Percentiles rank a stretch among this genome's conserved stretches.
These are phyloP conservation scores for Globisporangium canariense DNA, from an alignment of 352 stramenopile genomes.

Conservation along the genomic window DNA sequence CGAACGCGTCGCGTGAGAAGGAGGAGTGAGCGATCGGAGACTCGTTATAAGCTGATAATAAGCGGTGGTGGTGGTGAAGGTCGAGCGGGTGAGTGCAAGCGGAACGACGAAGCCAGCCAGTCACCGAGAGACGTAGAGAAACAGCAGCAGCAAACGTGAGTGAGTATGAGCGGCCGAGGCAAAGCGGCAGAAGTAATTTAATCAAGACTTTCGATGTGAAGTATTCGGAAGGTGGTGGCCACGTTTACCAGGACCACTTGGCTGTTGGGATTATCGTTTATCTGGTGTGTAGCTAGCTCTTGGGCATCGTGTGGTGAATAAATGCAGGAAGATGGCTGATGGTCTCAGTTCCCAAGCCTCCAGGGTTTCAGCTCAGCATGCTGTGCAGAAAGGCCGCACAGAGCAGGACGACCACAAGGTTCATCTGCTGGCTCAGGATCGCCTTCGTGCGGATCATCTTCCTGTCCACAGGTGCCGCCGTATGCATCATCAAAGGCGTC, in stretches of 20 bases:
- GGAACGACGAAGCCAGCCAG: neutral
- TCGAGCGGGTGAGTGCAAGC: neutral
- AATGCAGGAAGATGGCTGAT: neutral
- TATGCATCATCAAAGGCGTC: neutral
- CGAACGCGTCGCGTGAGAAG: neutral
- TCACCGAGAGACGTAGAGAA: neutral
- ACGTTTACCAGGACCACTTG: neutral
- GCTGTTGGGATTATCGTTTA: neutral
- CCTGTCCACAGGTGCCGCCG: neutral
- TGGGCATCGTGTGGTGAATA: neutral
- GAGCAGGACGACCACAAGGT: conserved; percentile 21
- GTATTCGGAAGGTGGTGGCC: conserved; percentile 1
- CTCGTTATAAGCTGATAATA: neutral
- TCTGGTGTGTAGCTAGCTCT: neutral
- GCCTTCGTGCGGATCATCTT: neutral
- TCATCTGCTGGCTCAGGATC: conserved; percentile 19
- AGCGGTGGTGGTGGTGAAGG: too few species aligned
- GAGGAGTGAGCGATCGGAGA: neutral
- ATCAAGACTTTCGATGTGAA: conserved; percentile 6
- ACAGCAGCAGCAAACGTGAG: neutral
- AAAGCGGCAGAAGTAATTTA: conserved; percentile 8
- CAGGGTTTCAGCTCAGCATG: neutral
- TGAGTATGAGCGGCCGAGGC: conserved; percentile 7
- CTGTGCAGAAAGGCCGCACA: conserved; percentile 10
- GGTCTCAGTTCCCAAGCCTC: neutral